phyloP scores from a whole-genome alignment of 805 yeast species.

The Dipodascus albidus region DNA sequence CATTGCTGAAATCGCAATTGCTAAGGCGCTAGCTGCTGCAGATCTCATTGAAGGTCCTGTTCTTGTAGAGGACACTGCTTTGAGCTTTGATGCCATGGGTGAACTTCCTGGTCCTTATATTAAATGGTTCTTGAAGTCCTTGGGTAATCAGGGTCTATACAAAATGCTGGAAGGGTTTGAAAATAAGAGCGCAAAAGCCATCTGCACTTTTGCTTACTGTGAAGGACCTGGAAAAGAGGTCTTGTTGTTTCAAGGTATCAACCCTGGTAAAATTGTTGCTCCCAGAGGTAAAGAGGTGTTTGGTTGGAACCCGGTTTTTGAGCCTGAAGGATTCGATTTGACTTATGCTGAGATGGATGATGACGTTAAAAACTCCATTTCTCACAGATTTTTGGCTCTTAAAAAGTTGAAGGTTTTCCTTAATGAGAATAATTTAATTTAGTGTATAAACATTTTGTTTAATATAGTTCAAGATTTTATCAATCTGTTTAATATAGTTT shows the following conservation, averaged over 20 bases:
- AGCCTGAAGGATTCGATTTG: conserved; percentile 63
- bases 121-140: conserved; percentile 76
- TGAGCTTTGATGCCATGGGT: conserved; percentile 69
- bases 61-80: conserved; percentile 89
- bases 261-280: conserved; percentile 68
- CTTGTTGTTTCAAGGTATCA: conserved; percentile 73
- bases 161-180: conserved; percentile 72
- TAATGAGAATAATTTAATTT: conserved; percentile 2
- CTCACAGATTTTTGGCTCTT: conserved; percentile 83
- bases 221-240: conserved; percentile 68
- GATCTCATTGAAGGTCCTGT: conserved; percentile 61
- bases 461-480: not conserved
- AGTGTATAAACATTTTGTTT: not conserved
- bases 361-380: conserved; percentile 60
- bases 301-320: conserved; percentile 92
- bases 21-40: conserved; percentile 71
- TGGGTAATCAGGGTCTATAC: conserved; percentile 70
- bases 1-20: conserved; percentile 66
- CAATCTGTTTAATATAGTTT: not conserved
- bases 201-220: conserved; percentile 87
- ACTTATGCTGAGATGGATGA: conserved; percentile 86
- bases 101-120: conserved; percentile 91
- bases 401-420: conserved; percentile 50
- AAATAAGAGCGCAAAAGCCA: conserved; percentile 75
- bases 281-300: conserved; percentile 70